Evolutionary conservation across 2,329 filamentous ascomycete genomes (phyloP), one percentile per base, ranked within the genome.

Genomic region (Myriosclerotinia scirpicola): DNA sequence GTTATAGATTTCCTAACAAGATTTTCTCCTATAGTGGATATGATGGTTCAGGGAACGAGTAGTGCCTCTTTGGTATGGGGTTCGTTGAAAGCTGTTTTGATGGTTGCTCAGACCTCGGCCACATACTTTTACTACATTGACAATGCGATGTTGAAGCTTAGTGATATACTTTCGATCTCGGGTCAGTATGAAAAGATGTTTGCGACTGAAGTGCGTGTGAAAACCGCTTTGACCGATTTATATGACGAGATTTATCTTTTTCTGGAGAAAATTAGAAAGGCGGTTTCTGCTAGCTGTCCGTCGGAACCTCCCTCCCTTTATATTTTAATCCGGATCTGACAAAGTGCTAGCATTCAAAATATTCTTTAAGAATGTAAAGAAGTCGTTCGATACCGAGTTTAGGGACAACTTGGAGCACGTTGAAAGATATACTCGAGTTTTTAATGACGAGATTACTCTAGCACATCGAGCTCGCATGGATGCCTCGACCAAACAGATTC

Each of bases 31-130:
- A 20, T 61, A 4, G 46, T 65, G 5, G 64, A 65, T 38, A 65
- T 65, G 54, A 65, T 65, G 64, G 64, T 65, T 26, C 64, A 65
- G 38, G 64, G 64, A 1, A 65, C 54, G 0, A 61, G 46, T 36
- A 65, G 22, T 30, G 64, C 64, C 4, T 60, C 54, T 54, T 9
- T 65, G 14, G 46, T 65, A 53, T 65, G 64, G 64, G 64, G 64
- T n/a, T 60, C 54, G 0, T 61, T 65, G 36, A 65, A 54, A 30
- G 64, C 20, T 34, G 53, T 65, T 44, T 54, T 65, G 36, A 52
- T 65, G 64, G 54, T 65, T 44, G 64, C 64, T 34, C 64, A 65
- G n/a, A 65, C 64, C n/a, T 65, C 64, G 8, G 46, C 50, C 9
- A 53, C 48, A 15, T 65, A 65, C 38, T 65, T 65, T 42, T 30